Conservation (phyloP, 2,329 filamentous ascomycete genomes). For the Colletotrichum tanaceti region DNA sequence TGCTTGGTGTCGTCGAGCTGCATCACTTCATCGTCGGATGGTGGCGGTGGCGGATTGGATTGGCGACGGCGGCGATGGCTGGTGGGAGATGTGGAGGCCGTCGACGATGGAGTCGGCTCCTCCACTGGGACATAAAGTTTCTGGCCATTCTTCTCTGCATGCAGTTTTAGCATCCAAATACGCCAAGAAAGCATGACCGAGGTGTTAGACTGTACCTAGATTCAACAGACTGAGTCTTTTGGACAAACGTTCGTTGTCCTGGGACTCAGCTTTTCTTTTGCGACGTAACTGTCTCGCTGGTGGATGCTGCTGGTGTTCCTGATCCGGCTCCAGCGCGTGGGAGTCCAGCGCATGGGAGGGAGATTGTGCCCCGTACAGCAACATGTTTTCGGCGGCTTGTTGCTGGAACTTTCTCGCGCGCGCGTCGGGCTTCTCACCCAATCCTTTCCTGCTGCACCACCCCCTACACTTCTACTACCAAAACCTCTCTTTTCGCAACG, state of each 20-base stretch:
- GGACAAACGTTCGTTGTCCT: slow-evolving; percentile 78
- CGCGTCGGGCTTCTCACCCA: not conserved
- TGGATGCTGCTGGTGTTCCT: slow-evolving; percentile 42
- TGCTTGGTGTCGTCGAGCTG: slow-evolving; percentile 86
- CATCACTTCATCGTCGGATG: slow-evolving; percentile 72
- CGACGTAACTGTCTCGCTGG: slow-evolving; percentile 47
- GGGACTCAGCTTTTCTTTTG: slow-evolving; percentile 71
- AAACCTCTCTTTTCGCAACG: slow-evolving; percentile 15
- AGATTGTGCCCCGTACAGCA: slow-evolving; percentile 52
- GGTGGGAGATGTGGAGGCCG: slow-evolving; percentile 35
- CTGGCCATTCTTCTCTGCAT: slow-evolving; percentile 68
- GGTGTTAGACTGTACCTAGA: slow-evolving; percentile 69
- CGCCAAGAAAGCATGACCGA: slow-evolving; percentile 19
- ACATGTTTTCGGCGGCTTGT: slow-evolving; percentile 44
- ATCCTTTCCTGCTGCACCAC: slow-evolving; percentile 18
- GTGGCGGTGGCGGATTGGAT: slow-evolving; percentile 17
- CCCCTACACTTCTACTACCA: slow-evolving; percentile 1
- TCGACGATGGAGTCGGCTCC: slow-evolving; percentile 49
- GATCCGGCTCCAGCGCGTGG: slow-evolving; percentile 37
- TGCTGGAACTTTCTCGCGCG: slow-evolving; percentile 31
- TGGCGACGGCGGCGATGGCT: slow-evolving; percentile 38
- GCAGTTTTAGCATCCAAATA: slow-evolving; percentile 42
- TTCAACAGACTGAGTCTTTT: slow-evolving; percentile 87
- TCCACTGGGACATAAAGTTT: slow-evolving; percentile 76
- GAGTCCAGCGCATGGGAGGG: slow-evolving; percentile 41